These are phyloP conservation scores for Mentha longifolia DNA, from an alignment of 257 asterid species.

Conservation along the genomic window DNA sequence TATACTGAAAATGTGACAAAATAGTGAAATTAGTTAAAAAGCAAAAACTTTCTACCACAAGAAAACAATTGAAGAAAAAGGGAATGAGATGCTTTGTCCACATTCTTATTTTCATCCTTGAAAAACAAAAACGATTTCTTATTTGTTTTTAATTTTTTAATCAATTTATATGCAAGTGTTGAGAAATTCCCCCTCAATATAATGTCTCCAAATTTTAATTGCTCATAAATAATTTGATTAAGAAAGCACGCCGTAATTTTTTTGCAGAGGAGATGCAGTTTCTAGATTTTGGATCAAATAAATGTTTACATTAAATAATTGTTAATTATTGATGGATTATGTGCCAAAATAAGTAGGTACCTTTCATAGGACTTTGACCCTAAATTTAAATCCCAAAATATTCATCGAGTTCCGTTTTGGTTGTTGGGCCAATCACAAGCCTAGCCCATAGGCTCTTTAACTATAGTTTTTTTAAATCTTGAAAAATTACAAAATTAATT, in stretches of 20 bases:
- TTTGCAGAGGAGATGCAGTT: neutral
- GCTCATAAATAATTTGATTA: neutral
- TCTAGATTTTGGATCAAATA: slow-evolving; percentile 17
- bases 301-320: neutral
- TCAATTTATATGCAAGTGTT: too few relatives aligned
- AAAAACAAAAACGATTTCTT: too few relatives aligned
- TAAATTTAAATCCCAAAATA: neutral
- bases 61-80: slow-evolving; percentile 15
- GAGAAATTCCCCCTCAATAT: neutral
- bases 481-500: neutral
- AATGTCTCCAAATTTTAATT: neutral
- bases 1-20: slow-evolving; percentile 25
- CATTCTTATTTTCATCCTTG: neutral
- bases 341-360: slow-evolving; percentile 8
- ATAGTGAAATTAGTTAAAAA: slow-evolving; percentile 31
- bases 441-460: neutral
- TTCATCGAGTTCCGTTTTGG: neutral
- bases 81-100: slow-evolving; percentile 24
- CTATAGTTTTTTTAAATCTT: neutral
- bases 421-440: slow-evolving; percentile 12
- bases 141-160: too few relatives aligned
- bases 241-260: neutral
- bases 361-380: neutral
- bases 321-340: slow-evolving; percentile 5
- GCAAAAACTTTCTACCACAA: slow-evolving; percentile 36